Evolutionary conservation across 345 rosid species (phyloP), one percentile per base, ranked within the genome.

Genomic region (Mangifera indica): DNA sequence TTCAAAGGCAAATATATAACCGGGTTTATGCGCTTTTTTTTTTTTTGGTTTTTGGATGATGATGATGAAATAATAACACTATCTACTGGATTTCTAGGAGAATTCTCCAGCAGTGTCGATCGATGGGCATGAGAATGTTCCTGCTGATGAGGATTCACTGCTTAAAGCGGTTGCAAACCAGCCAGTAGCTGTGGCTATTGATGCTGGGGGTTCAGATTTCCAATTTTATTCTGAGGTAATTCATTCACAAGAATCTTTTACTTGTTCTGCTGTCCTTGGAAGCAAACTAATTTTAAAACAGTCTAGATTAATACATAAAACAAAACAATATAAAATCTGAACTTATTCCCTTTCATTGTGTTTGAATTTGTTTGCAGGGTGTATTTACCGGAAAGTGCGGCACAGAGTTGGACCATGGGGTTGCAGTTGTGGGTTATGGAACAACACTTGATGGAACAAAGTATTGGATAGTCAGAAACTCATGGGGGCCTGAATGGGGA

Each of bases 401-500:
- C 66, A 86, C 87, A 22, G 89, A 91, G 37, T 75, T 89, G 74
- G 79, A 87, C 66, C 92, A 91, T 70, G 88, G 92, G 42, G 91
- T 91, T 42, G 89, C 91, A 49, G 74, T 74, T 5, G 88, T 91
- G 24, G 93, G 96, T 8, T 91, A 87, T 63, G 93, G 96, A 76
- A 70, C 84, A 17, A 87, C 90, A 1, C 46, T 84, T 4, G 90
- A 88, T 34, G 93, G 93, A 80, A 91, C 89, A 3, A 89, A 87
- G 63, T 91, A 87, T 57, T 91, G 97, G 97, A 86, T 82, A 0
- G 92, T 89, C 51, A 87, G 81, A 70, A 89, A 89, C 71, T 91
- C 97, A 0, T 91, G 96, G 93, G 96, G 96, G 60, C 26, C 79
- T 2, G 87, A 80, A 76, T 90, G 96, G 96, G 96, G 96, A 49